These are phyloP conservation scores for Pyrenophora graminea DNA, from an alignment of 2,329 filamentous ascomycete species.

Conservation along the genomic window DNA sequence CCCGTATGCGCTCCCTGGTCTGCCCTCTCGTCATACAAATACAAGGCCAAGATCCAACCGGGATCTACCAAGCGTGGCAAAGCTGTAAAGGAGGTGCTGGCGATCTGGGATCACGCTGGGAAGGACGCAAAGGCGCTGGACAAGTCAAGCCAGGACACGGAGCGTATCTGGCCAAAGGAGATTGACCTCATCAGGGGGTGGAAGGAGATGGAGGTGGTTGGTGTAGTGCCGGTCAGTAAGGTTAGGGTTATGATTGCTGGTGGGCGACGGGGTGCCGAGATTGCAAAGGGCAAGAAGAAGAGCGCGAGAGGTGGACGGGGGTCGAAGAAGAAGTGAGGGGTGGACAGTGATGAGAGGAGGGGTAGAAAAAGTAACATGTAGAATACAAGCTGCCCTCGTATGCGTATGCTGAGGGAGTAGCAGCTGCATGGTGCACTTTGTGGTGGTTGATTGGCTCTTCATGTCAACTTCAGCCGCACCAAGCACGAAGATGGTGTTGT, in stretches of 20 bases:
- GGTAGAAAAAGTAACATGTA: too few relatives aligned
- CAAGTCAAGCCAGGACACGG: conserved; percentile 57
- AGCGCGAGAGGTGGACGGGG: conserved; percentile 38
- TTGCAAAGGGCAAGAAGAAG: conserved; percentile 36
- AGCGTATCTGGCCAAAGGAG: conserved; percentile 83
- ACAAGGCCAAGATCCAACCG: conserved; percentile 93
- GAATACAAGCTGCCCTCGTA: too few relatives aligned
- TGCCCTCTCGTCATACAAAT: conserved; percentile 75
- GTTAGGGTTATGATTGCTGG: conserved; percentile 74
- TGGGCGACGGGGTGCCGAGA: conserved; percentile 35
- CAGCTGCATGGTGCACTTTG: too few relatives aligned
- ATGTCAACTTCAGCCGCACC: too few relatives aligned
- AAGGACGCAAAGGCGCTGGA: conserved; percentile 53
- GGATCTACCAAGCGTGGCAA: conserved; percentile 92
- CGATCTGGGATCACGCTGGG: conserved; percentile 73
- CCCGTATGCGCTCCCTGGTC: conserved; percentile 67
- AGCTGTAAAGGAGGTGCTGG: conserved; percentile 86
- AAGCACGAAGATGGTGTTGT: too few relatives aligned
- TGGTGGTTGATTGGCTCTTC: too few relatives aligned
- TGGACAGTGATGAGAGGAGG: not conserved
- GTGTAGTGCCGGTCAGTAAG: conserved; percentile 78
- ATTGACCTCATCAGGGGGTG: conserved; percentile 80
- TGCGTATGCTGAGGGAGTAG: too few relatives aligned
- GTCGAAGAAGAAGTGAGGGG: conserved; percentile 32
- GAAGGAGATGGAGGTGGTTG: conserved; percentile 81